Base-by-base conservation (phyloP, 2,329 filamentous ascomycete genomes). In the Septoria linicola region DNA sequence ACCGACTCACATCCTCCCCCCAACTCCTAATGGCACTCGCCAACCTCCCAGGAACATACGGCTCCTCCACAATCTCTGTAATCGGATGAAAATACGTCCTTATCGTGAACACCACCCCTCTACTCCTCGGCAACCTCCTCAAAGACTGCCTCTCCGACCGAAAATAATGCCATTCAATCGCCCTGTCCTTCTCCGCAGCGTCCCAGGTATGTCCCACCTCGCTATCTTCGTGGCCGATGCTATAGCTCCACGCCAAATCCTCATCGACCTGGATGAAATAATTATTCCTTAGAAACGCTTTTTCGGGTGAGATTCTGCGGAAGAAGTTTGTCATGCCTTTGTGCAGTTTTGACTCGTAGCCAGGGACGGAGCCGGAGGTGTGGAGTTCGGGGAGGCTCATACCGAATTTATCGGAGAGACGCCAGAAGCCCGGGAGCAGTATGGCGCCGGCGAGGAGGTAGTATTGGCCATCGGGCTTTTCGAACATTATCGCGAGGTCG, bases 211-310 rank as follows among this genome's bases (percentile, higher is more conserved):
- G 80, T 0, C 73, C 70, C n/a, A n/a, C n/a, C 1, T 72, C 70
- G 8, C 41, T 42, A 10, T 95, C 87, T 68, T 95, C 89, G 13
- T 72, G 61, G 0, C 89, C 89, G 59, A 95, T 91, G 61, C 82
- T 88, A 63, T 76, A 72, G 53, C 84, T 88, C 89, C 89, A 95
- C 0, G 85, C 75, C 1, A 95, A 74, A 4, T 78, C 71, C 50
- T 90, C 87, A 64, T 95, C 89, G 1, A 93, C 88, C 70, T 95
- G 89, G 57, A 95, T 80, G 73, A 95, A 95, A 70, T 93, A 95
- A 66, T 93, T 92, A 66, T 91, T 89, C 52, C 88, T 76, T 16
- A 82, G 61, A 19, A 87, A 80, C 0, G 83, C 78, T 37, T 82
- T 80, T 35, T 89, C 83, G 1, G 85, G 85, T 63, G 80, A 77